phyloP scores from a whole-genome alignment of 164 flowering plant genomes.

The Magnolia changhungtana region DNA sequence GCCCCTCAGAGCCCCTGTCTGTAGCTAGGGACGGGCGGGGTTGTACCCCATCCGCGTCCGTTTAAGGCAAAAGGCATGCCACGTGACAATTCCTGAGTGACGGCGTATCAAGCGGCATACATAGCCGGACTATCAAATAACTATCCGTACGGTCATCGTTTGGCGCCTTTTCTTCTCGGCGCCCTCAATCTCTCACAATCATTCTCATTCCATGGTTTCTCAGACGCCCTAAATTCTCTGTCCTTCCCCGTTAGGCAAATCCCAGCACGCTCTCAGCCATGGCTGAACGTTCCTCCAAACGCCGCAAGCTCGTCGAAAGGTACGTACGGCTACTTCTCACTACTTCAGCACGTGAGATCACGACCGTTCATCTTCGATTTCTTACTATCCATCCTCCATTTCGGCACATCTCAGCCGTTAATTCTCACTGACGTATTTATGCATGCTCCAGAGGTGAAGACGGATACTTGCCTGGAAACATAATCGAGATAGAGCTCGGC shows the following conservation, averaged over 20 bases:
- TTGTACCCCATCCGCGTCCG: too few relatives aligned
- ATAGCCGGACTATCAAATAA: too few relatives aligned
- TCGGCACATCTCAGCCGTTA: neutral
- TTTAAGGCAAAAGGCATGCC: too few relatives aligned
- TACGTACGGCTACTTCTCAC: neutral
- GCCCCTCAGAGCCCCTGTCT: too few relatives aligned
- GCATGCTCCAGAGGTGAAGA: slow-evolving; percentile 61
- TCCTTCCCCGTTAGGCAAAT: neutral
- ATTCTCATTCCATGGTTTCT: neutral
- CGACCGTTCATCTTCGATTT: neutral
- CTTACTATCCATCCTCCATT: neutral
- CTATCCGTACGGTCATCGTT: neutral
- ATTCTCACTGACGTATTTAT: neutral
- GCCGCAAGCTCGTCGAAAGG: slow-evolving; percentile 48
- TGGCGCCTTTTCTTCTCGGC: neutral
- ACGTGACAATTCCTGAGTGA: too few relatives aligned
- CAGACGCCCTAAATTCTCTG: neutral
- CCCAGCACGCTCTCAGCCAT: slow-evolving; percentile 18
- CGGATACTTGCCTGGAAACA: slow-evolving; percentile 84
- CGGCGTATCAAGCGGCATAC: too few relatives aligned
- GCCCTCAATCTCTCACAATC: neutral
- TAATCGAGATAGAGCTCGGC: slow-evolving; percentile 68
- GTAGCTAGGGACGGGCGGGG: too few relatives aligned
- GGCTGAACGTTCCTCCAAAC: slow-evolving; percentile 43
- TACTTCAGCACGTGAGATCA: neutral